Base-by-base conservation (phyloP, 805 yeast species). In the Kazachstania kunashirensis region DNA sequence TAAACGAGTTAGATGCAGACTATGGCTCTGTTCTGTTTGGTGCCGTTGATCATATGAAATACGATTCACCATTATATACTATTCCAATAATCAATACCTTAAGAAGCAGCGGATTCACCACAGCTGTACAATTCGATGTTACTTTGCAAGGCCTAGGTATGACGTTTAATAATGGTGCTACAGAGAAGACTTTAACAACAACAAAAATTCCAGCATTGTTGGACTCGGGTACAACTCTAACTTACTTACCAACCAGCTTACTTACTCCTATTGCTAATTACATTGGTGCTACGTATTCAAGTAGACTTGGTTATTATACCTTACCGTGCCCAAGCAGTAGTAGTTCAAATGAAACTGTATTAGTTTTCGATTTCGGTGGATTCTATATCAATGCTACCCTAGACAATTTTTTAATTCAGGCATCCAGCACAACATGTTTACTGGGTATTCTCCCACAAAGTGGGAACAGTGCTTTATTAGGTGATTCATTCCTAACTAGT, bases 21-120 rank as follows among this genome's bases (percentile, higher is more conserved):
- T 42, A 62, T 1, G 88, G 85, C 5, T 57, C 67, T n/a, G 63
- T 81, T 15, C 54, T 81, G 33, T 82, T 82, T 62, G 89, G 92
- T 33, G 92, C 79, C 21, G 68, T 77, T 19, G 89, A 81, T 49
- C 71, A 69, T 41, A 67, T 73, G 26, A 79, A 79, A 57, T 78
- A 73, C 53, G 37, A 57, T 0, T 86, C 85, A 12, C 42, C 54
- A 12, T 55, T 78, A 25, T 54, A 64, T 23, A 58, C 73, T 1
- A 52, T 79, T 6, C 78, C 79, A 19, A 45, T 75, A 28, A 59
- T 77, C 44, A 75, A 75, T 39, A 37, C 43, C 6, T 40, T 44
- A 19, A 34, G 24, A 29, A 31, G 39, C 6, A 28, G 15, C n/a
- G 56, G 57, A 5, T 43, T 40, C 15, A 13, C 33, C 5, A 18